Evolutionary conservation across 176 grass and related monocot genomes (phyloP).

Genomic region (Carex littledalei): DNA sequence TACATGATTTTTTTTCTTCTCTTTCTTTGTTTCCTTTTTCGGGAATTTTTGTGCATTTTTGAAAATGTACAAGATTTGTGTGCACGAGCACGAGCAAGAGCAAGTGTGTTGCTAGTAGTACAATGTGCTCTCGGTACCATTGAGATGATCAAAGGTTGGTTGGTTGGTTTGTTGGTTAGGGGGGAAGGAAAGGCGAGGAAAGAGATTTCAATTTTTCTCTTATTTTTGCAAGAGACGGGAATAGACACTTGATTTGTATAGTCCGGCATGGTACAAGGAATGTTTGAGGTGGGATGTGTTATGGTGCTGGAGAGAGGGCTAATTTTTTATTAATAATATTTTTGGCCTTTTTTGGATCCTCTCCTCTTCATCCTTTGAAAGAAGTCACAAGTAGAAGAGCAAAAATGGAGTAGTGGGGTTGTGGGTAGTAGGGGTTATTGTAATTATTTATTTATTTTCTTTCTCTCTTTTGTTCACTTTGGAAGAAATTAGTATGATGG

Average conservation of each 20-base stretch:
- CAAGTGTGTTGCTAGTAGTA: not conserved
- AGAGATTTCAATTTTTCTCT: not conserved
- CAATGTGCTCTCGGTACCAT: not conserved
- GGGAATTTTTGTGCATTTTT: not conserved
- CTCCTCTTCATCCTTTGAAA: not conserved
- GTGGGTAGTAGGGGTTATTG: too few relatives aligned
- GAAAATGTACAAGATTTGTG: not conserved
- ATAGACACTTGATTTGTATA: not conserved
- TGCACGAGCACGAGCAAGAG: not conserved
- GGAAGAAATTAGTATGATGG: not conserved
- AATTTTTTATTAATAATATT: not conserved
- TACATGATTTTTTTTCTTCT: not conserved
- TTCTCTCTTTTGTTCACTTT: too few relatives aligned
- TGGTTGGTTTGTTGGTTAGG: too few relatives aligned
- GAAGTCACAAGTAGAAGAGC: too few relatives aligned
- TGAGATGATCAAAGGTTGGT: not conserved
- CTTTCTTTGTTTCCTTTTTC: not conserved
- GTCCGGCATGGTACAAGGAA: not conserved
- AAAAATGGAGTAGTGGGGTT: too few relatives aligned
- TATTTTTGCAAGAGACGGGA: not conserved
- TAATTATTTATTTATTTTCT: too few relatives aligned
- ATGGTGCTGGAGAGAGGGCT: not conserved
- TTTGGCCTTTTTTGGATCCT: not conserved
- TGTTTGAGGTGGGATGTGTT: not conserved
- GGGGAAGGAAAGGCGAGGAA: not conserved